Conservation (phyloP, 805 yeast genomes). For the Candida nitratophila region DNA sequence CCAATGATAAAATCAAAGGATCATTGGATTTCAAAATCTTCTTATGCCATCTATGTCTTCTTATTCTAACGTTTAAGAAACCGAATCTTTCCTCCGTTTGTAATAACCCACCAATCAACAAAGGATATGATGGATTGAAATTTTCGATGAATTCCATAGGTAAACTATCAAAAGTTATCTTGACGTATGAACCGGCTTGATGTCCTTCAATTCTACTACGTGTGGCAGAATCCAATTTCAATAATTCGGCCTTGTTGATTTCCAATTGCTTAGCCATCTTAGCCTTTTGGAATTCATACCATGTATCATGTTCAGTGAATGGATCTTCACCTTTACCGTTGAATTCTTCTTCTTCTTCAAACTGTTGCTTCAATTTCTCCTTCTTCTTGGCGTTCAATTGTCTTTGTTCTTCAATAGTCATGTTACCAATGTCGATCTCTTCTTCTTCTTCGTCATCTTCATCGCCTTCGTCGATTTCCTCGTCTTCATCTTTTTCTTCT, state of each 20-base stretch:
- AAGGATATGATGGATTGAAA: slow-evolving; percentile 79
- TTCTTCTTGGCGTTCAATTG: slow-evolving; percentile 81
- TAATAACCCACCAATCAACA: slow-evolving; percentile 84
- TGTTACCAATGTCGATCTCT: slow-evolving; percentile 30
- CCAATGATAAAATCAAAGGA: slow-evolving; percentile 87
- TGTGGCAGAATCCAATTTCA: slow-evolving; percentile 66
- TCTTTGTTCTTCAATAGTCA: slow-evolving; percentile 69
- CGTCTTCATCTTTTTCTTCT: slow-evolving; percentile 34
- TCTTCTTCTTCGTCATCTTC: slow-evolving; percentile 37
- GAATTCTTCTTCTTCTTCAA: slow-evolving; percentile 76
- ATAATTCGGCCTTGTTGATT: slow-evolving; percentile 77
- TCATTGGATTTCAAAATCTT: slow-evolving; percentile 92
- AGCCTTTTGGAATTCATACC: slow-evolving; percentile 97
- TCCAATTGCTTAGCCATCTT: slow-evolving; percentile 95
- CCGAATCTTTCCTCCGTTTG: slow-evolving; percentile 93
- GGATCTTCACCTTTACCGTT: slow-evolving; percentile 66
- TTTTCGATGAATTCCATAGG: slow-evolving; percentile 89
- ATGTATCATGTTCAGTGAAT: slow-evolving; percentile 77
- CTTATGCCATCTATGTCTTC: slow-evolving; percentile 99
- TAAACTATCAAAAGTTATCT: slow-evolving; percentile 70
- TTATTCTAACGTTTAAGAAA: slow-evolving; percentile 82
- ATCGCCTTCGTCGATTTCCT: slow-evolving; percentile 28
- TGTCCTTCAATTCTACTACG: slow-evolving; percentile 84
- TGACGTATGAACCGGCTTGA: slow-evolving; percentile 90
- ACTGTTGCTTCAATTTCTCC: slow-evolving; percentile 80